These are phyloP conservation scores for Penicillium pulvis DNA, from an alignment of 495 filamentous ascomycete species.

Conservation along the genomic window DNA sequence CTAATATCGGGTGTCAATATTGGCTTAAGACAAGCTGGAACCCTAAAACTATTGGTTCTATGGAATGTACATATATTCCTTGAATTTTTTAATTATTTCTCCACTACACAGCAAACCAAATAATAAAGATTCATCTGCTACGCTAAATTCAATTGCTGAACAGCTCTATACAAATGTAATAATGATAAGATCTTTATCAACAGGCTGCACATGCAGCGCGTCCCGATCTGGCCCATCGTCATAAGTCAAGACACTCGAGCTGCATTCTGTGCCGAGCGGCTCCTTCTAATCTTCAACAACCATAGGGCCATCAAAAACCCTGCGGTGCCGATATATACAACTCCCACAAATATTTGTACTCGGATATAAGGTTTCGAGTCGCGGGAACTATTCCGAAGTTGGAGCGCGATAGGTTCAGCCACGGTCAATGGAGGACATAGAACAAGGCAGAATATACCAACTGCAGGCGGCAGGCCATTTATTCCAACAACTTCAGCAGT, in stretches of 20 bases:
- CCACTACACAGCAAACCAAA: too few relatives aligned
- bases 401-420: conserved; percentile 68
- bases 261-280: not conserved
- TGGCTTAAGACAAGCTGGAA: not conserved
- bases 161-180: not conserved
- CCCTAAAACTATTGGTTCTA: not conserved
- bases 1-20: not conserved
- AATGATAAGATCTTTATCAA: too few relatives aligned
- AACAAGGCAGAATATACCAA: conserved; percentile 67
- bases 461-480: conserved; percentile 55
- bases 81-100: too few relatives aligned
- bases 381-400: conserved; percentile 36
- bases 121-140: too few relatives aligned
- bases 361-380: conserved; percentile 1
- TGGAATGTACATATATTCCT: not conserved
- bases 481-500: conserved; percentile 60
- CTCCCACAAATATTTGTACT: not conserved
- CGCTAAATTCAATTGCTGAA: not conserved
- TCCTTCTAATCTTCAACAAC: not conserved
- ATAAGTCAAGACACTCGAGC: not conserved
- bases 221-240: too few relatives aligned
- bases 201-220: too few relatives aligned
- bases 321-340: conserved; percentile 2
- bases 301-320: not conserved
- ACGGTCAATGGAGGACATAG: conserved; percentile 60